These are phyloP conservation scores for Yarrowia deformans DNA, from an alignment of 805 yeast species.

Conservation along the genomic window DNA sequence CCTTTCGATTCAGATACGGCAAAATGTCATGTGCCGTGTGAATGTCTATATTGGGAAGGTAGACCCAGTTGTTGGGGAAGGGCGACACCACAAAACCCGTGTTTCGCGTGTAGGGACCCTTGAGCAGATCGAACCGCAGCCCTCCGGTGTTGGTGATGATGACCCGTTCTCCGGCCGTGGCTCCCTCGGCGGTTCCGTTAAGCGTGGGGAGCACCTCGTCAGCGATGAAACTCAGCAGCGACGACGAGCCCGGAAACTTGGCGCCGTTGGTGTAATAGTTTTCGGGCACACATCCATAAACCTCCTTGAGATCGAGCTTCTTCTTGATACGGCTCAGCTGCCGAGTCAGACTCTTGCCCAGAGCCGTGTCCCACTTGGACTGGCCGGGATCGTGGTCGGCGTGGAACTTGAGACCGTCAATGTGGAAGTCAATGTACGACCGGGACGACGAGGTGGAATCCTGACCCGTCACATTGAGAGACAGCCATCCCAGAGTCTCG, in stretches of 20 bases:
- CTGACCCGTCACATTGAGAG: slow-evolving; percentile 54
- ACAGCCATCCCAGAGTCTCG: slow-evolving; percentile 90
- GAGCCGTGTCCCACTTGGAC: slow-evolving; percentile 25
- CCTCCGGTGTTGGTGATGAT: slow-evolving; percentile 87
- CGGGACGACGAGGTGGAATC: slow-evolving; percentile 51
- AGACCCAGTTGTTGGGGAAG: slow-evolving; percentile 80
- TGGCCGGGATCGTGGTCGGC: slow-evolving; percentile 49
- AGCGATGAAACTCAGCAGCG: slow-evolving; percentile 66
- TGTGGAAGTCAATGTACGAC: slow-evolving; percentile 82
- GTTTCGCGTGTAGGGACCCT: slow-evolving; percentile 83
- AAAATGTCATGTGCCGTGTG: slow-evolving; percentile 63
- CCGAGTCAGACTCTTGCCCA: slow-evolving; percentile 10
- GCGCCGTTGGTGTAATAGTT: slow-evolving; percentile 73
- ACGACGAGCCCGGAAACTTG: slow-evolving; percentile 64
- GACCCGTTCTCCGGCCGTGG: slow-evolving; percentile 54
- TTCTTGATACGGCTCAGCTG: slow-evolving; percentile 35
- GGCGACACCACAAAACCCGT: slow-evolving; percentile 86
- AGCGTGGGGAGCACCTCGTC: slow-evolving; percentile 59
- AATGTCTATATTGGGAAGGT: slow-evolving; percentile 64
- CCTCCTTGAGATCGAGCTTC: slow-evolving; percentile 59
- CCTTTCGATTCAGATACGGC: slow-evolving; percentile 62
- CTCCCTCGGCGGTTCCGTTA: slow-evolving; percentile 50
- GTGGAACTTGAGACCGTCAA: slow-evolving; percentile 73
- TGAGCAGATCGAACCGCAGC: slow-evolving; percentile 81
- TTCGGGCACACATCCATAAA: slow-evolving; percentile 70